A percentile compares a stretch with the other conserved stretches of the same genome.
phyloP scores from a whole-genome alignment of 345 rosid genomes.

The Linum usitatissimum region DNA sequence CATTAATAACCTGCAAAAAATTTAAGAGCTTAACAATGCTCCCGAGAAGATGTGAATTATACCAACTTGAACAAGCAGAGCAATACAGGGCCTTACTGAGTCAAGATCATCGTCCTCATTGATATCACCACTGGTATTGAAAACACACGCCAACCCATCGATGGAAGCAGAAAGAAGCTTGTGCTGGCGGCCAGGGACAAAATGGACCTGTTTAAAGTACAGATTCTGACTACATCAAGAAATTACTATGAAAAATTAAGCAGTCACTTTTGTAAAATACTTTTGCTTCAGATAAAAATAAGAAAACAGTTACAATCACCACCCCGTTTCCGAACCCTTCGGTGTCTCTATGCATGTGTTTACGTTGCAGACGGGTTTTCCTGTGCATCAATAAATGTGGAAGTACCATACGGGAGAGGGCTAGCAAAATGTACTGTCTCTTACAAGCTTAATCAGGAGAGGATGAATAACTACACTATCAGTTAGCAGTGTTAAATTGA shows the following conservation, averaged over 20 bases:
- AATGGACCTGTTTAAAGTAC: constrained; percentile 43
- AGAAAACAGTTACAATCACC: no score
- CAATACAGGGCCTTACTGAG: constrained; percentile 45
- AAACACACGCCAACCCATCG: constrained; percentile 82
- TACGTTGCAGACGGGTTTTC: neutral
- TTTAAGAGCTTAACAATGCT: neutral
- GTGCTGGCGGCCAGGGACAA: constrained; percentile 51
- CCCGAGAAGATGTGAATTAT: neutral
- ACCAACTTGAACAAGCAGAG: neutral
- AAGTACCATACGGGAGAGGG: neutral
- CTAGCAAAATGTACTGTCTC: neutral
- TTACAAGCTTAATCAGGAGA: neutral
- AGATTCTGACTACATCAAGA: neutral
- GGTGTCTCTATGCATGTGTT: neutral
- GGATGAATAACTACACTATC: neutral
- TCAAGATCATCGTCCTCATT: constrained; percentile 86
- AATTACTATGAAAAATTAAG: neutral
- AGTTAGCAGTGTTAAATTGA: neutral
- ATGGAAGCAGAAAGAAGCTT: constrained; percentile 82
- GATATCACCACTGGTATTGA: constrained; percentile 66
- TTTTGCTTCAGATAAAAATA: neutral
- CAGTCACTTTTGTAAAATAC: neutral
- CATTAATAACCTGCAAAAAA: constrained; percentile 63
- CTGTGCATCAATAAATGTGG: neutral
- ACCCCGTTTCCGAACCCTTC: neutral